These are phyloP conservation scores for Hypomyces perniciosus DNA, from an alignment of 2,329 filamentous ascomycete genomes.

Conservation along the genomic window DNA sequence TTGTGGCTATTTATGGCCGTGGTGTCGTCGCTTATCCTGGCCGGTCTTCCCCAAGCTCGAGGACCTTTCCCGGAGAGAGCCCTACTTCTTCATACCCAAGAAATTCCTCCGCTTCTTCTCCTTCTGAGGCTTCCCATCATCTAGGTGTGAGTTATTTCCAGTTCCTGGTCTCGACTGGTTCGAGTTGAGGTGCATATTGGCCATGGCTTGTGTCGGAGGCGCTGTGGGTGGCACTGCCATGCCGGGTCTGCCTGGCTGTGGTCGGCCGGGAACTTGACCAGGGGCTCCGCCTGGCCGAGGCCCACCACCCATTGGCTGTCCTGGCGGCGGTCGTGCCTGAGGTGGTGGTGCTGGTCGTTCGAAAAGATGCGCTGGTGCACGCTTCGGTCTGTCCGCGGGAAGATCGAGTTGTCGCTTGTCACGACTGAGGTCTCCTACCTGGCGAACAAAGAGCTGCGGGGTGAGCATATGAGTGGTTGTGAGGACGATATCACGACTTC, in stretches of 20 bases:
- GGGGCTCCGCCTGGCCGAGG: slow-evolving; percentile 18
- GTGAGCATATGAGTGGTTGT: slow-evolving; percentile 90
- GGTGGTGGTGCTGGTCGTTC: slow-evolving; percentile 59
- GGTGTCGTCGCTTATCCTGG: slow-evolving; percentile 2
- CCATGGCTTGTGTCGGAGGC: slow-evolving; percentile 51
- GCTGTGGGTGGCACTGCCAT: slow-evolving; percentile 16
- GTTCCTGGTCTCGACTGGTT: slow-evolving; percentile 8
- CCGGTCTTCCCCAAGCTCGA: slow-evolving; percentile 1
- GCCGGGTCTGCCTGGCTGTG: slow-evolving; percentile 21
- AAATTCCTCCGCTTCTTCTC: slow-evolving; percentile 58
- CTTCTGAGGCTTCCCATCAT: slow-evolving; percentile 43
- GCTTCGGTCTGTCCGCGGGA: slow-evolving; percentile 71
- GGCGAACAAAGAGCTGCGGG: slow-evolving; percentile 73
- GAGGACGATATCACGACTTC: slow-evolving; percentile 77
- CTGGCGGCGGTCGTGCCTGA: slow-evolving; percentile 21
- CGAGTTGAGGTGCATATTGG: slow-evolving; percentile 44
- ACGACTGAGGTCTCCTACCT: slow-evolving; percentile 71
- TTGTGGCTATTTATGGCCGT: not conserved
- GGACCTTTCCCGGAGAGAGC: slow-evolving; percentile 22
- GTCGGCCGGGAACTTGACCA: slow-evolving; percentile 15
- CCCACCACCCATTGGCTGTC: slow-evolving; percentile 6
- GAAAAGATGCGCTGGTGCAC: slow-evolving; percentile 79
- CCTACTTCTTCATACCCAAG: slow-evolving; percentile 53
- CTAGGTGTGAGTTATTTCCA: slow-evolving; percentile 17
- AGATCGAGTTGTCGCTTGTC: slow-evolving; percentile 73